Evolutionary conservation across 202 grass and related monocot species (phyloP), one percentile per base, ranked within the genome.

Genomic region (Sporobolus alterniflorus): DNA sequence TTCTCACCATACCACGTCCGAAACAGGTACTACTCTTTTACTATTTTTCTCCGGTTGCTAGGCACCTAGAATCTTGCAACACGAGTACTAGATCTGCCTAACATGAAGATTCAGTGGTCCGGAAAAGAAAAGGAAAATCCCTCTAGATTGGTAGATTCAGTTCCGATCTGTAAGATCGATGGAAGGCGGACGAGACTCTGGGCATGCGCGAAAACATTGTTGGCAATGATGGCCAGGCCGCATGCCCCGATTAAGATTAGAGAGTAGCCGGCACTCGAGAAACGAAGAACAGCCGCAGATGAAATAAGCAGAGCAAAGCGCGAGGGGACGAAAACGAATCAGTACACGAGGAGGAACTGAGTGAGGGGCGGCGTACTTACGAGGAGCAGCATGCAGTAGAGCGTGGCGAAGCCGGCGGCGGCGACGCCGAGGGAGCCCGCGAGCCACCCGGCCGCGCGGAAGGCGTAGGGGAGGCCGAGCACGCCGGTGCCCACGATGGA

Each of bases 321-420:
- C 20, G 7, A 7, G 70, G 30, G 64, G 39, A 28, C 2, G 28
- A 39, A 5, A 39, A 39, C 24, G 5, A 64, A 6, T 20, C 10
- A 4, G 49, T 6, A 13, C 22, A 52, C 7, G 0, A 55, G 11
- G 20, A 39, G 52, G 13, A 14, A 22, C 11, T 18, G 0, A 16
- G 41, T n/a, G 10, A 4, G 1, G 33, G 15, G 4, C 15, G 18
- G 15, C 42, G 63, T 55, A 89, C 88, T 87, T 24, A 98, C 92
- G 25, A 93, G 90, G 59, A 98, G 92, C 24, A 95, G 82, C 95
- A 98, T 95, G 92, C 95, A 98, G 81, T 98, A 95, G 76, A 90
- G 92, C 70, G 87, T 93, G 67, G 82, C 79, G 68, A 30, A 30
- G 11, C 90, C 90, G 28, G 95, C 79, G 54, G 74, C 71, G 48